Base-by-base conservation (phyloP, 768 basidiomycete genomes). In the Lentinula edodes region DNA sequence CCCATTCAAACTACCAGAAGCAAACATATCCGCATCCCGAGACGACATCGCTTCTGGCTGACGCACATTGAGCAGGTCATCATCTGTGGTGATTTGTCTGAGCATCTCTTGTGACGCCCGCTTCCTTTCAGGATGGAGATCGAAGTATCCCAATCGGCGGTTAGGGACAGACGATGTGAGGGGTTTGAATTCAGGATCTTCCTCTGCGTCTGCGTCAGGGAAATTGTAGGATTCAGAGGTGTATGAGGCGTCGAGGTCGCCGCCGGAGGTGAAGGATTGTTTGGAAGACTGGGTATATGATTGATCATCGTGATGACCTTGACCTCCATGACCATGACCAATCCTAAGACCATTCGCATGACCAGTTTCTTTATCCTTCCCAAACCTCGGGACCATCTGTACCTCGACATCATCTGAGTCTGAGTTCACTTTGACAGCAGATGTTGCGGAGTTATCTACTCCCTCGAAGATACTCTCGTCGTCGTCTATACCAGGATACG, bases 381-480 rank as follows among this genome's bases (percentile, higher is more conserved):
- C 59, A 15, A 52, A 56, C 61, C 53, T 23, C 7, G 48, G 60
- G 16, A 46, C 63, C 38, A 39, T 63, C 46, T 62, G 48, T 7
- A 60, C 64, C 39, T 61, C 60, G 60, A 61, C 54, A 35, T 51
- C 76, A 1, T 79, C 81, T 7, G 80, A 79, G 34, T 80, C 81
- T 2, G 73, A 73, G n/a, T 61, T 28, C 13, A 56, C 10, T 15
- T 71, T 61, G 3, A 71, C 36, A n/a, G 12, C 16, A n/a, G 7
- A 7, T 6, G 51, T 12, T 28, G 28, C 28, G 28, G 28, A 28
- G 34, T 32, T 34, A 35, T 85, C 90, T 74, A 86, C 78, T 1
- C 89, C 83, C 70, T 93, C 90, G 70, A 85, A 75, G 62, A 89
- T 87, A 7, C 84, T 90, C 36, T 87, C 68, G 66, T 91, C 90